Evolutionary conservation across 1,139 yeast genomes (phyloP), one percentile per base, ranked within the genome.

Genomic region (Pichia sp.): DNA sequence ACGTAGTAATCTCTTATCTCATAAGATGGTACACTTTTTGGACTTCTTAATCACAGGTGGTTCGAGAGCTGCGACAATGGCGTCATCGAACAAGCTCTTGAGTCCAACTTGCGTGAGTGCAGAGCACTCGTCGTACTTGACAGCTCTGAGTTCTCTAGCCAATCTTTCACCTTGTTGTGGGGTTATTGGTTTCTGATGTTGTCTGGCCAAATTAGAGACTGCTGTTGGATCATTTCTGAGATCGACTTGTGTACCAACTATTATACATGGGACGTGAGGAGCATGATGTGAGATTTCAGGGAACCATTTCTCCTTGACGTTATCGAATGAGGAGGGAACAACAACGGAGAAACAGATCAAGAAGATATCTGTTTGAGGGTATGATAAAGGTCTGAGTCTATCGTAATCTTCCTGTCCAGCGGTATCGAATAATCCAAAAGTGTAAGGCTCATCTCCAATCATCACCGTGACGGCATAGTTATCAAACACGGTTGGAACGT

Each of bases 351-450:
- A 88, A 63, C 97, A 88, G 37, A 87, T 94, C 52, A 91, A 71
- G 59, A 91, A 91, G 33, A 91, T 96, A 60, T 88, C 97, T 13
- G 98, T 91, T 39, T 93, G 91, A 17, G 98, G 97, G 62, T 91
- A 91, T 41, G 94, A 82, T 52, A 91, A 73, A 10, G 98, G 98
- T 65, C 98, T 84, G 58, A 91, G 69, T 59, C 98, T 75, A 64
- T 91, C 98, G 62, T 91, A 91, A 68, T 91, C 97, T 72, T 88
- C 97, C 68, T 91, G 98, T 31, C 98, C 98, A 16, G 98, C 97
- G 31, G 98, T 91, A 67, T 91, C 98, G 58, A 88, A 91, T 46
- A 91, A 69, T 13, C 97, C 97, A 54, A 91, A 74, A 17, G 96
- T 91, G 62, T 86, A 88, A 30, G 97, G 97, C 63, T 88, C 97